Conservation (phyloP, 345 rosid species). For the Salix viminalis region DNA sequence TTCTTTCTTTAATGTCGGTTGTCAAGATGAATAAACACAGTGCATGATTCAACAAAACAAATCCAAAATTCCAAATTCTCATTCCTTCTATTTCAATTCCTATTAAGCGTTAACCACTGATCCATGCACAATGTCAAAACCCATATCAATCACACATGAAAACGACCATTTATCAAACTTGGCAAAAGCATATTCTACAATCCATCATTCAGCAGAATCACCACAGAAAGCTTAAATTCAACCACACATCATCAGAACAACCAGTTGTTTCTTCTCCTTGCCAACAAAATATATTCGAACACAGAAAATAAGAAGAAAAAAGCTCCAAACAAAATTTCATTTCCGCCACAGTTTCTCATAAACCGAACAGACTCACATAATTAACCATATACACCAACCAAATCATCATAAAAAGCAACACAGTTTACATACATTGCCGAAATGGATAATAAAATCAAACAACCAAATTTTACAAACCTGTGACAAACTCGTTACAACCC, state of each 20-base stretch:
- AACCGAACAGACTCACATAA: background rate
- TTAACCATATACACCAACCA: background rate
- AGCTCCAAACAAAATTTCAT: background rate
- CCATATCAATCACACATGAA: background rate
- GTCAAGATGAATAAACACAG: background rate
- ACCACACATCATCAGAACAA: background rate
- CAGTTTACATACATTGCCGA: background rate
- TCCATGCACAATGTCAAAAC: background rate
- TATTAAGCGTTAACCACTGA: background rate
- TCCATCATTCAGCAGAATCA: background rate
- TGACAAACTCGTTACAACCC: constrained; percentile 68
- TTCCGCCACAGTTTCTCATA: constrained; percentile 1
- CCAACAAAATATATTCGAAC: background rate
- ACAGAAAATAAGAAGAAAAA: background rate
- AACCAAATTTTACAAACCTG: constrained; percentile 52
- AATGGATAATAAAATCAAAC: constrained; percentile 1
- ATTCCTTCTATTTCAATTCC: background rate
- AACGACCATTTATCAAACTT: background rate
- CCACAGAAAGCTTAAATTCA: constrained; percentile 5
- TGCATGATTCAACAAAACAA: background rate
- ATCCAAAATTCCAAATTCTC: background rate
- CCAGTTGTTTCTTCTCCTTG: background rate
- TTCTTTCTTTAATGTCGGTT: background rate
- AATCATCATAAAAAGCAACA: background rate
- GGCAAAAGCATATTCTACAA: background rate